Percentiles rank a stretch among this genome's conserved stretches.
phyloP scores from a whole-genome alignment of 176 grass and related monocot genomes.

The Puya raimondii region DNA sequence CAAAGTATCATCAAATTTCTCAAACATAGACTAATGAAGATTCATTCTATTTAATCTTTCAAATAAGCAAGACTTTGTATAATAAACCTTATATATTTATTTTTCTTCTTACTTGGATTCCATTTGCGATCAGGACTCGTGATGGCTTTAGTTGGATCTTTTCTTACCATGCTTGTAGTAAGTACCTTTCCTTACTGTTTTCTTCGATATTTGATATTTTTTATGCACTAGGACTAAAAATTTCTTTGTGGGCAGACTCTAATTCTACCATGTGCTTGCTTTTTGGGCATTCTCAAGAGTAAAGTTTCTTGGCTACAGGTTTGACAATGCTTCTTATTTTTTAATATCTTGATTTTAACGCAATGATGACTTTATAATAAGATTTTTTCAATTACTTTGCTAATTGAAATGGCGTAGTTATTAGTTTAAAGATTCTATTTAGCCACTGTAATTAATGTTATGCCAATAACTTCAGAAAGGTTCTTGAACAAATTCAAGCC shows the following conservation, averaged over 20 bases:
- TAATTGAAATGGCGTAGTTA: background rate
- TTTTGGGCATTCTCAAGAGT: constrained; percentile 59
- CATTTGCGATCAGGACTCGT: constrained; percentile 50
- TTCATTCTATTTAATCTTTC: too few relatives aligned
- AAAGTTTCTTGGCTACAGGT: constrained; percentile 74
- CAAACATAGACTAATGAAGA: too few relatives aligned
- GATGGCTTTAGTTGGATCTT: constrained; percentile 90
- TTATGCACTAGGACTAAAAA: constrained; percentile 3
- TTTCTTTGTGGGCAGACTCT: constrained; percentile 40
- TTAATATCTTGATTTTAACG: background rate
- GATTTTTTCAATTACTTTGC: background rate
- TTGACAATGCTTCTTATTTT: constrained; percentile 8
- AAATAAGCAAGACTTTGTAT: background rate
- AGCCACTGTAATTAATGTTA: too few relatives aligned
- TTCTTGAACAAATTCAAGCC: too few relatives aligned
- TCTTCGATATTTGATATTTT: constrained; percentile 1
- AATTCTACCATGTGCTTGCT: constrained; percentile 76
- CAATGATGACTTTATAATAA: background rate
- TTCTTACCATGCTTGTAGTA: constrained; percentile 95
- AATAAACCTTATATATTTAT: background rate
- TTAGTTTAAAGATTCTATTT: too few relatives aligned
- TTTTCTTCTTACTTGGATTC: background rate
- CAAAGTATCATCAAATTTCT: too few relatives aligned
- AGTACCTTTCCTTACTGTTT: constrained; percentile 12
- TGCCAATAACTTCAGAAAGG: too few relatives aligned